phyloP scores from a whole-genome alignment of 495 filamentous ascomycete species.

The Chaetomium cochliodes region DNA sequence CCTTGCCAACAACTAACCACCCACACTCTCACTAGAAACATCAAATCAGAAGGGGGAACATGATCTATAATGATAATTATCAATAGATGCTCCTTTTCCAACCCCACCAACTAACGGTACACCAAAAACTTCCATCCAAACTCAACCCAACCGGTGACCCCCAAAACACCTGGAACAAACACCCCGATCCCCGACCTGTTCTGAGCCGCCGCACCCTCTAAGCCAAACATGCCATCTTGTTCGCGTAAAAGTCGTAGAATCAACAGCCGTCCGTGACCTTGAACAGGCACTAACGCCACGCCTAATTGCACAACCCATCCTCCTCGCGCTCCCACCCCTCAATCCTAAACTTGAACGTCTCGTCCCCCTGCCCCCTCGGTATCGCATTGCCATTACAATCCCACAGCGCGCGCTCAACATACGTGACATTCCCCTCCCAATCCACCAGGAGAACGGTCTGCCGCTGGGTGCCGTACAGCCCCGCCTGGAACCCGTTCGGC shows the following conservation, averaged over 20 bases:
- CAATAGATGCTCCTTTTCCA: background rate
- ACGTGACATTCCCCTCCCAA: conserved; percentile 71
- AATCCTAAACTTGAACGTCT: conserved; percentile 62
- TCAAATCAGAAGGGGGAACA: background rate
- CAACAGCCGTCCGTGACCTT: background rate
- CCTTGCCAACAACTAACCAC: background rate
- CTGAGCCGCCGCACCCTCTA: background rate
- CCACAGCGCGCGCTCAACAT: conserved; percentile 79
- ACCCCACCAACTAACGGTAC: background rate
- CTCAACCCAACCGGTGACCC: background rate
- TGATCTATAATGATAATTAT: background rate
- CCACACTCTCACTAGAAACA: background rate
- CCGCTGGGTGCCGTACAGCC: conserved; percentile 87
- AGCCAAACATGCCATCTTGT: background rate
- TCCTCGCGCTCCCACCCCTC: conserved; percentile 47
- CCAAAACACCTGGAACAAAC: background rate
- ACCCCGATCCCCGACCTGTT: background rate
- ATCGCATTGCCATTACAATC: conserved; percentile 64
- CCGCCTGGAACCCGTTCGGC: conserved; percentile 48
- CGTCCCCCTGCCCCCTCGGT: conserved; percentile 59
- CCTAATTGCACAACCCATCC: conserved; percentile 18
- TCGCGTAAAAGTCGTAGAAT: background rate
- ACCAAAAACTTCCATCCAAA: background rate
- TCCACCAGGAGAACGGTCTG: conserved; percentile 84
- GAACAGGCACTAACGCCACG: background rate